Percentiles rank a stretch among this genome's conserved stretches.
Conservation (phyloP, 2,329 filamentous ascomycete genomes). For the Davidsoniella australis region DNA sequence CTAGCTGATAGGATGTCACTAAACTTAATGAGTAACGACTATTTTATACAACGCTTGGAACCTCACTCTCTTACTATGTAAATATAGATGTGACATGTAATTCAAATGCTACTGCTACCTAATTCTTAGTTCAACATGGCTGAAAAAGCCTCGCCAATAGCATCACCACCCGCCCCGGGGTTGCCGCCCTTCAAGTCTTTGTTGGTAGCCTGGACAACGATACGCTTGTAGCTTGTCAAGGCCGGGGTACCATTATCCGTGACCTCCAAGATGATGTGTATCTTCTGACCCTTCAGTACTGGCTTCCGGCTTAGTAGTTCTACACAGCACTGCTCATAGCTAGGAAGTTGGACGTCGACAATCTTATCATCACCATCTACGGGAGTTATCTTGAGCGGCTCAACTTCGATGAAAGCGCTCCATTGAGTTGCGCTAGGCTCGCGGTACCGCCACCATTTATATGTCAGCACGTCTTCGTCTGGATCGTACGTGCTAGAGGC, state of each 20-base stretch:
- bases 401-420: constrained; percentile 23
- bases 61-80: no score
- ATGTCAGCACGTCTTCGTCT: constrained; percentile 25
- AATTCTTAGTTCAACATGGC: background rate
- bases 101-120: no score
- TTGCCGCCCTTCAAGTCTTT: constrained; percentile 17
- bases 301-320: constrained; percentile 22
- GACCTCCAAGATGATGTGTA: constrained; percentile 34
- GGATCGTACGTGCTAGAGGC: constrained; percentile 30
- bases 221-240: constrained; percentile 30
- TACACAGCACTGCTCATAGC: constrained; percentile 23
- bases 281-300: constrained; percentile 24
- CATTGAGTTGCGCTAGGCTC: constrained; percentile 24
- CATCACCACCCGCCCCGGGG: background rate
- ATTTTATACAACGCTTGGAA: no score
- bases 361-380: constrained; percentile 14
- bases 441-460: constrained; percentile 33
- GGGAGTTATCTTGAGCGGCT: constrained; percentile 20
- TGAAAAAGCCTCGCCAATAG: constrained; percentile 1
- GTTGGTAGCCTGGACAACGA: constrained; percentile 22
- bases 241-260: constrained; percentile 25
- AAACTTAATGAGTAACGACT: no score
- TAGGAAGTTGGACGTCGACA: constrained; percentile 23
- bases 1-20: no score
- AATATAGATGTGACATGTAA: no score